Conservation (phyloP, 148 eudicot genomes). For the Diospyros lotus region DNA sequence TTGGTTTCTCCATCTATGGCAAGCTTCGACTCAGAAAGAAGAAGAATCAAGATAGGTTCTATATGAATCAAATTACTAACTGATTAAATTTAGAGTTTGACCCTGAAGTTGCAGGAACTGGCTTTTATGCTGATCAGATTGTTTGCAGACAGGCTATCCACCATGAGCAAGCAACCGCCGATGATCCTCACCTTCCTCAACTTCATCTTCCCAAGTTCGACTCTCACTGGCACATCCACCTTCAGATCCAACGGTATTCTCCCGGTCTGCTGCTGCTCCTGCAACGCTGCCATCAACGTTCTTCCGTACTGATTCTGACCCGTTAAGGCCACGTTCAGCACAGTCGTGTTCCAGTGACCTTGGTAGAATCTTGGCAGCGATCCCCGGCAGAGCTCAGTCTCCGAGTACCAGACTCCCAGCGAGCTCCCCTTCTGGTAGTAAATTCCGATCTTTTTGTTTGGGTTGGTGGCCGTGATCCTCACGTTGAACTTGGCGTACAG, state of each 20-base stretch:
- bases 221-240: conserved; percentile 63
- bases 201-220: conserved; percentile 59
- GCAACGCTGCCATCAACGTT: conserved; percentile 57
- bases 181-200: conserved; percentile 55
- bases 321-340: conserved; percentile 39
- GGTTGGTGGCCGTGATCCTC: conserved; percentile 63
- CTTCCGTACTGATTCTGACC: conserved; percentile 76
- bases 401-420: conserved; percentile 67
- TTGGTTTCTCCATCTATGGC: no score
- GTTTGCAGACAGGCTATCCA: conserved; percentile 63
- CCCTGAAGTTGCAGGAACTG: conserved; percentile 57
- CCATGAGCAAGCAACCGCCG: conserved; percentile 59
- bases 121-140: conserved; percentile 59
- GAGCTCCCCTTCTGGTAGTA: conserved; percentile 72
- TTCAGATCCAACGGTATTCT: conserved; percentile 67
- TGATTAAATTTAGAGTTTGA: conserved; percentile 40
- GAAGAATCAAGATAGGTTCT: no score
- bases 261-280: conserved; percentile 72
- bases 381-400: conserved; percentile 68
- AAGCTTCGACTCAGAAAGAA: no score
- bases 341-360: conserved; percentile 54
- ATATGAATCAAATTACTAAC: no score
- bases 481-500: conserved; percentile 77
- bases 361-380: conserved; percentile 69
- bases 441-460: conserved; percentile 80